Evolutionary conservation across 139 green algal species (phyloP), one percentile per base, ranked within the genome.

Genomic region (Chlamydomonas incerta): DNA sequence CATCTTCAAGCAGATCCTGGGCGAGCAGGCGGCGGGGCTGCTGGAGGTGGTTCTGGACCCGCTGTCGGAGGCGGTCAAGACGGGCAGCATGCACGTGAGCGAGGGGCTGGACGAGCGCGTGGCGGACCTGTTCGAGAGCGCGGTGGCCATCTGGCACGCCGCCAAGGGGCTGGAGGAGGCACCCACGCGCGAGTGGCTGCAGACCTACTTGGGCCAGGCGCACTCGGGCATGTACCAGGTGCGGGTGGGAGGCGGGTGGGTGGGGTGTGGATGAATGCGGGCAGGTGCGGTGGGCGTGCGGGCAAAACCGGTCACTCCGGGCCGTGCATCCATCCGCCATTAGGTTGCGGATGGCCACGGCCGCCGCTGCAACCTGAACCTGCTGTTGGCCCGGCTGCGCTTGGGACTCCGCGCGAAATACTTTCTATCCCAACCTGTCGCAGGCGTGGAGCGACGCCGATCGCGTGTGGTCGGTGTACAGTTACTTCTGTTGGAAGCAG

Each of bases 401-500:
- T 28, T 24, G 55, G 55, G 20, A 24, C 21, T 62, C 55, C 18
- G 21, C 55, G 21, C 20, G 18, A 62, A 24, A 62, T 62, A 62
- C 55, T 58, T 11, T 58, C 52, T 15, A 15, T 58, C 13, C 52
- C 15, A 23, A 15, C 52, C 2, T 62, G 55, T 62, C 21, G 18
- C n/a, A 50, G 17, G 73, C 73, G 28, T 55, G 52, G 50, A 52
- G 15, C 73, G 50, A 47, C 52, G 73, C 73, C 21, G 73, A 81
- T 33, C 73, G 73, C 52, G 60, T 81, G 37, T 81, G 73, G 73
- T 52, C 74, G 0, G 74, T 82, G 26, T 82, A 82, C 74, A 81
- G 74, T 33, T 81, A 70, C 57, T 81, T 81, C 31, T 81, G 74
- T n/a, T 81, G 74, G 72, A 80, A 80, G 50, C 72, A 80, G 72